phyloP scores from a whole-genome alignment of 2,329 filamentous ascomycete species.

The Pseudopithomyces chartarum region DNA sequence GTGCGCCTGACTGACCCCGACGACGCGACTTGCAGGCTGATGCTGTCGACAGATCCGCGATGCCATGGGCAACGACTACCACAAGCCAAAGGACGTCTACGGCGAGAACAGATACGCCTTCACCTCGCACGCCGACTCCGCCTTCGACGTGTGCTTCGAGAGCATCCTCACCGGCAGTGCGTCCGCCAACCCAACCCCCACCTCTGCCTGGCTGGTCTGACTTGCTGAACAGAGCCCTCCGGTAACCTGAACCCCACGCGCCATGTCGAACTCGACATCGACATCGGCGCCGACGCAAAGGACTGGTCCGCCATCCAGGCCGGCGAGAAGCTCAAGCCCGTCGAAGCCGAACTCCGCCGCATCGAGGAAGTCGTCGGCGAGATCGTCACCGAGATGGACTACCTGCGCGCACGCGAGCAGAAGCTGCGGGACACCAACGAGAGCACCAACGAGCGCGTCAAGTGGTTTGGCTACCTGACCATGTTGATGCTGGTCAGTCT shows the following conservation, averaged over 20 bases:
- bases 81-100: constrained; percentile 84
- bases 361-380: constrained; percentile 90
- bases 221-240: constrained; percentile 29
- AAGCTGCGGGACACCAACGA: constrained; percentile 98
- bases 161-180: constrained; percentile 71
- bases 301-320: constrained; percentile 98
- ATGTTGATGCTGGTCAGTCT: constrained; percentile 88
- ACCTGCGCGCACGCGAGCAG: constrained; percentile 86
- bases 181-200: background rate
- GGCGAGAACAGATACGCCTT: constrained; percentile 94
- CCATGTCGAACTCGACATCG: constrained; percentile 88
- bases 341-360: constrained; percentile 90
- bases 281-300: constrained; percentile 95
- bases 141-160: constrained; percentile 96
- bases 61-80: constrained; percentile 94
- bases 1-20: constrained; percentile 36
- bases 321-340: constrained; percentile 95
- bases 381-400: constrained; percentile 94
- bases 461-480: constrained; percentile 96
- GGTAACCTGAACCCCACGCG: constrained; percentile 61
- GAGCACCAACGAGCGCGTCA: constrained; percentile 98
- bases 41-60: constrained; percentile 76
- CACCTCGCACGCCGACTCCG: constrained; percentile 86
- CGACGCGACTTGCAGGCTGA: background rate
- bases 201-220: too few relatives aligned